These are phyloP conservation scores for Fusarium sarcochroum DNA, from an alignment of 2,329 filamentous ascomycete species.

Conservation along the genomic window DNA sequence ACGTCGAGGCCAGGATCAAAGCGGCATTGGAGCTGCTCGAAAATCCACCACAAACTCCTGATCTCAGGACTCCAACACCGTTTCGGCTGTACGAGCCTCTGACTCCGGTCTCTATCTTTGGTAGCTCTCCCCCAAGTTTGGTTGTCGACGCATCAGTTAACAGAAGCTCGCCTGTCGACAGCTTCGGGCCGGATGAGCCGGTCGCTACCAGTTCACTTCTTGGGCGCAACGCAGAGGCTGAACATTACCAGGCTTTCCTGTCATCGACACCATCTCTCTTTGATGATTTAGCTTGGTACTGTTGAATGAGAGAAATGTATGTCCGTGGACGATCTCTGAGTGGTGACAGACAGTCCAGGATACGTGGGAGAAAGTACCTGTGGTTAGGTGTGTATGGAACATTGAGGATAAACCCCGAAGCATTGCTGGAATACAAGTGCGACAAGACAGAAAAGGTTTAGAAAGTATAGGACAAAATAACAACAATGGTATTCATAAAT, in stretches of 20 bases:
- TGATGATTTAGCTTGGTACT: background rate
- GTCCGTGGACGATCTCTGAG: too few relatives aligned
- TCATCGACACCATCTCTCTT: background rate
- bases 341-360: too few relatives aligned
- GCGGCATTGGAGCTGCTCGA: background rate
- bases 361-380: background rate
- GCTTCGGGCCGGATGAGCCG: background rate
- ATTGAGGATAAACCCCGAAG: background rate
- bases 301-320: background rate
- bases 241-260: background rate
- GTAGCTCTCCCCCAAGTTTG: background rate
- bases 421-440: background rate
- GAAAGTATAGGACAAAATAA: slow-evolving; percentile 2
- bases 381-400: background rate
- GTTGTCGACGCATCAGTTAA: background rate
- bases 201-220: background rate
- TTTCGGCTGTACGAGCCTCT: background rate
- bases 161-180: background rate
- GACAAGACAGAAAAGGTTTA: background rate
- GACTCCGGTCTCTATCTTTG: background rate
- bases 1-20: background rate
- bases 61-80: background rate
- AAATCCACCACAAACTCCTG: background rate
- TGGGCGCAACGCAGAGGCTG: background rate
- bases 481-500: slow-evolving; percentile 33